Evolutionary conservation across 2,329 filamentous ascomycete species (phyloP).

Genomic region (Microdochium paspali): DNA sequence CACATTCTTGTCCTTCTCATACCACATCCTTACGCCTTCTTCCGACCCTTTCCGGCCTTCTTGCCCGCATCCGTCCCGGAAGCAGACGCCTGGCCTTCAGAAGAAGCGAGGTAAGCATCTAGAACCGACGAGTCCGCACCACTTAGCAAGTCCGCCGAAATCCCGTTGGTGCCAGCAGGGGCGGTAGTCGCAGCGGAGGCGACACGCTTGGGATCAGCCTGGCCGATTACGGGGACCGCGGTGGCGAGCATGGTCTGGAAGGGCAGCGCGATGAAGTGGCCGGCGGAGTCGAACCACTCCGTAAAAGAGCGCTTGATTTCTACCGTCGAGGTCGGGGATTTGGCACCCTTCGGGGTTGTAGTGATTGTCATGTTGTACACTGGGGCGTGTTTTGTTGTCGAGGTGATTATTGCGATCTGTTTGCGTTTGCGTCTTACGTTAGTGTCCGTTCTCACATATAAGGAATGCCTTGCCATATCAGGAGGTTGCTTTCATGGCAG

Average conservation of each 20-base stretch:
- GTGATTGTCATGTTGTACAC: constrained; percentile 68
- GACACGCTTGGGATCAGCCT: constrained; percentile 53
- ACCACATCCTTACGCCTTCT: constrained; percentile 12
- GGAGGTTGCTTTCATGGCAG: too few relatives aligned
- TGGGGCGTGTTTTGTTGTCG: constrained; percentile 69
- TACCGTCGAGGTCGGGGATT: constrained; percentile 26
- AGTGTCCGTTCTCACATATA: constrained; percentile 23
- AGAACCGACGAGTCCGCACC: constrained; percentile 34
- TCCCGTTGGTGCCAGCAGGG: neutral
- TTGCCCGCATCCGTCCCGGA: constrained; percentile 13
- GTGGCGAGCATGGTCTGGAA: constrained; percentile 72
- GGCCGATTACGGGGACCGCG: constrained; percentile 56
- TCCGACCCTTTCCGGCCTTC: constrained; percentile 23
- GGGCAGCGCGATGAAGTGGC: constrained; percentile 63
- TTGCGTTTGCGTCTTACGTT: constrained; percentile 36
- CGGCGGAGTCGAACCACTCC: constrained; percentile 66
- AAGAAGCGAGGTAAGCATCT: constrained; percentile 21
- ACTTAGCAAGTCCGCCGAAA: constrained; percentile 19
- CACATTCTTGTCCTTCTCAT: too few relatives aligned
- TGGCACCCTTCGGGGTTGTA: constrained; percentile 30
- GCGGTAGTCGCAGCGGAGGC: constrained; percentile 19
- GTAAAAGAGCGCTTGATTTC: constrained; percentile 58
- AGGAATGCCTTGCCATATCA: too few relatives aligned
- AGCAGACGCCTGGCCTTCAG: constrained; percentile 1
- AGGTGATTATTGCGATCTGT: constrained; percentile 65